Base-by-base conservation (phyloP, 208 protist species). In the Acanthamoeba lenticulata region DNA sequence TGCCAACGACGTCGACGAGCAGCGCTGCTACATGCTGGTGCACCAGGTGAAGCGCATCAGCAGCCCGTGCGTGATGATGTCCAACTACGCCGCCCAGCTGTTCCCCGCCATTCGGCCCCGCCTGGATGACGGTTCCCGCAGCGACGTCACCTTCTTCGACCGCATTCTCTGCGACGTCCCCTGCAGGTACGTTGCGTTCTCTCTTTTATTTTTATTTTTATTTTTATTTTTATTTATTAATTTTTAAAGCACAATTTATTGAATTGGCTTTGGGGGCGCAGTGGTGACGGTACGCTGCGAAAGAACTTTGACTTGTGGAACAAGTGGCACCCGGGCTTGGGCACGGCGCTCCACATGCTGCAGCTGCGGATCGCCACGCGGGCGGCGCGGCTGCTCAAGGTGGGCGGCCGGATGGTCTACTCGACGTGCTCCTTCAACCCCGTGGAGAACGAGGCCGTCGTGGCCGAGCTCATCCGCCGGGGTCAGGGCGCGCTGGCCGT, bases 361-460 rank as follows among this genome's bases (percentile, higher is more conserved):
- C 97, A 98, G 94, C 19, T 96, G 32, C 45, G 62, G 3, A 96
- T 97, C 62, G 96, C 93, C 13, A 40, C 55, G 34, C 83, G 95
- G 47, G 95, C 62, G 13, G 62, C 72, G 15, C 92, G 95, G 38
- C 52, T 96, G 5, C 47, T 96, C 11, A 95, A 95, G 52, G 52
- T 60, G 52, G 97, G 97, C n/a, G 97, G 98, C 29, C 13, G 89
- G 21, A 94, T 98, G 24, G 97, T 98, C 0, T 98, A 98, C 94
- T 97, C 95, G 1, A 98, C 98, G 32, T 98, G 98, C 94, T 97
- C 96, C 19, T 74, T 98, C 38, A 97, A 98, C 67, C 98, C 98
- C 21, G 29, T 98, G 44, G 98, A 98, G 69, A 96, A 98, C 83
- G 98, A 98, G 93, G 97, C 97, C 7, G 98, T 98, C 15, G 93